These are phyloP conservation scores for Botrytis cinerea DNA, from an alignment of 2,329 filamentous ascomycete species.

Conservation along the genomic window DNA sequence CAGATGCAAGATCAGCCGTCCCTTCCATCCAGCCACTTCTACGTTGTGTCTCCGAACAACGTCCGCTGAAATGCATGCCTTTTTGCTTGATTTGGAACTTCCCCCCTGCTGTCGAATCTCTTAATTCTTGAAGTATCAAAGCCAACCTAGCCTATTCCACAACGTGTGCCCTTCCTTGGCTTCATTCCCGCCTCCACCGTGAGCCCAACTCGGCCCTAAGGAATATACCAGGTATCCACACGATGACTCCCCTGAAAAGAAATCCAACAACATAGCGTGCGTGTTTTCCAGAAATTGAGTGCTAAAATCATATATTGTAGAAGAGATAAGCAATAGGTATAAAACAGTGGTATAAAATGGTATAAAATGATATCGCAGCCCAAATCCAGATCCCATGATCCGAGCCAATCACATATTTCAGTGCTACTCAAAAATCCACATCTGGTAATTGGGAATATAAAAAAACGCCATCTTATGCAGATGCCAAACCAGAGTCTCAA, in stretches of 20 bases:
- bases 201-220: slow-evolving; percentile 2
- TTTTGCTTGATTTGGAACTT: background rate
- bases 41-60: slow-evolving; percentile 11
- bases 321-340: slow-evolving; percentile 2
- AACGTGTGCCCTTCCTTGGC: background rate
- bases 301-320: slow-evolving; percentile 17
- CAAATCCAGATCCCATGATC: background rate
- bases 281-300: slow-evolving; percentile 1
- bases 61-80: slow-evolving; percentile 1
- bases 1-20: slow-evolving; percentile 17
- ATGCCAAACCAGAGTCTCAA: slow-evolving; percentile 23
- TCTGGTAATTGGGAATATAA: slow-evolving; percentile 15
- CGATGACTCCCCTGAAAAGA: background rate
- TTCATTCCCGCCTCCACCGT: background rate
- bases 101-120: background rate
- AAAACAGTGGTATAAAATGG: slow-evolving; percentile 20
- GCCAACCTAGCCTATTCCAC: slow-evolving; percentile 7
- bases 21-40: slow-evolving; percentile 8
- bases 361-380: slow-evolving; percentile 13
- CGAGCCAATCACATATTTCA: background rate
- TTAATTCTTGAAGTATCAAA: background rate
- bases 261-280: background rate
- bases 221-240: background rate
- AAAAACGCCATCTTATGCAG: slow-evolving; percentile 25
- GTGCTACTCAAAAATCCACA: slow-evolving; percentile 14